A percentile compares a stretch with the other conserved stretches of the same genome.
These are phyloP conservation scores for Physcomitrellopsis africana DNA, from an alignment of 225 moss, liverwort and hornwort genomes.

Conservation along the genomic window DNA sequence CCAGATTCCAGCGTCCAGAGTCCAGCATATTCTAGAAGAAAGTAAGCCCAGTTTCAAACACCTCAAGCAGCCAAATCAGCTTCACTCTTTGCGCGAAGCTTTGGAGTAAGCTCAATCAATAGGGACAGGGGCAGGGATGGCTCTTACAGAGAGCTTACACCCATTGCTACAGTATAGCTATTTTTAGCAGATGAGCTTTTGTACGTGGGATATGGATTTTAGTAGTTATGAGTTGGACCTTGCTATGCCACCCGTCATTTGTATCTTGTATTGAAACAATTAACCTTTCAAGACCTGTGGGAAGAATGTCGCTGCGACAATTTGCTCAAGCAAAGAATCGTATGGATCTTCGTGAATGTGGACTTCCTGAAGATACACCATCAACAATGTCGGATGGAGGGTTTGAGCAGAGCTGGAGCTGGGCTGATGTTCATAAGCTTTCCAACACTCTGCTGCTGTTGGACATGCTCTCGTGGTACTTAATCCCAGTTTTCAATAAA, in stretches of 20 bases:
- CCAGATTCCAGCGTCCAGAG: no score
- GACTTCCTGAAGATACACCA: conserved; percentile 56
- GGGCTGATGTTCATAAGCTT: conserved; percentile 63
- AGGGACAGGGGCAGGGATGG: conserved; percentile 53
- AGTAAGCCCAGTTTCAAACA: conserved; percentile 51
- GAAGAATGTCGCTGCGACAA: conserved; percentile 70
- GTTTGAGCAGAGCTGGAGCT: conserved; percentile 57
- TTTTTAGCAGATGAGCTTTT: neutral
- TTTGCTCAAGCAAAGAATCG: conserved; percentile 55
- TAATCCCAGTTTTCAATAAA: neutral
- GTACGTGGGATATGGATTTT: neutral
- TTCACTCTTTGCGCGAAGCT: conserved; percentile 65
- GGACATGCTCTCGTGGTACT: conserved; percentile 73
- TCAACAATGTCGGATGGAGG: conserved; percentile 52
- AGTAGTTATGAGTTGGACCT: no score
- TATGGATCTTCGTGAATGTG: conserved; percentile 56
- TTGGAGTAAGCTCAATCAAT: conserved; percentile 64
- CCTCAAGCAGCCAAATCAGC: conserved; percentile 64
- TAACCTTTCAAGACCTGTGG: conserved; percentile 54
- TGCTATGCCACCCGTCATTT: neutral
- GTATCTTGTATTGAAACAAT: neutral
- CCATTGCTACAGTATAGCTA: conserved; percentile 39
- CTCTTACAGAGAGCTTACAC: conserved; percentile 67
- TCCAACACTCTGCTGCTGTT: conserved; percentile 63
- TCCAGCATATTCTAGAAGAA: conserved; percentile 66